Evolutionary conservation across 2,329 filamentous ascomycete genomes (phyloP).

Genomic region (Cadophora sp.): DNA sequence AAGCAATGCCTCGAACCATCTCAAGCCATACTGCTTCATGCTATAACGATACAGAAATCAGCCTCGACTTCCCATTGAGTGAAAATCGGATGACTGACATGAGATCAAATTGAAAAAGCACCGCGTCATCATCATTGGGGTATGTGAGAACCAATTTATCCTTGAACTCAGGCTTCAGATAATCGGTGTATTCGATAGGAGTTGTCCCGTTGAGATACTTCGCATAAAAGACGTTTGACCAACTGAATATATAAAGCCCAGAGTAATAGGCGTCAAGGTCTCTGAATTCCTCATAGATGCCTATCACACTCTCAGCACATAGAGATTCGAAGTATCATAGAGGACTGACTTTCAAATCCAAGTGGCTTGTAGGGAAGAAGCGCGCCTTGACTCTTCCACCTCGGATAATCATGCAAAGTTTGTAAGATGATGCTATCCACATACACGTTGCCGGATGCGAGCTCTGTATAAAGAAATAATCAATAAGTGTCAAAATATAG

Average conservation of each 20-base stretch:
- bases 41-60: background rate
- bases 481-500: background rate
- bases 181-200: conserved; percentile 50
- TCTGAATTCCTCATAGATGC: conserved; percentile 46
- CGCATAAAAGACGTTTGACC: background rate
- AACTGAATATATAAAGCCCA: conserved; percentile 46
- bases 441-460: conserved; percentile 47
- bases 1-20: conserved; percentile 55
- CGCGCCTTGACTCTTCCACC: conserved; percentile 50
- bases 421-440: conserved; percentile 57
- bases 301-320: background rate
- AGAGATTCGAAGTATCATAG: background rate
- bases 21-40: conserved; percentile 15
- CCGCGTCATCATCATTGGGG: conserved; percentile 64
- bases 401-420: conserved; percentile 57
- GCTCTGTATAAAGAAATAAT: conserved; percentile 38
- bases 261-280: conserved; percentile 52
- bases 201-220: conserved; percentile 42
- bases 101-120: conserved; percentile 57
- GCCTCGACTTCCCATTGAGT: background rate
- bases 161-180: conserved; percentile 57
- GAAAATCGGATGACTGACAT: conserved; percentile 46
- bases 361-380: conserved; percentile 57
- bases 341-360: conserved; percentile 51
- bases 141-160: conserved; percentile 60